Evolutionary conservation across 768 basidiomycete genomes (phyloP).

Genomic region (Mycena haematopus): DNA sequence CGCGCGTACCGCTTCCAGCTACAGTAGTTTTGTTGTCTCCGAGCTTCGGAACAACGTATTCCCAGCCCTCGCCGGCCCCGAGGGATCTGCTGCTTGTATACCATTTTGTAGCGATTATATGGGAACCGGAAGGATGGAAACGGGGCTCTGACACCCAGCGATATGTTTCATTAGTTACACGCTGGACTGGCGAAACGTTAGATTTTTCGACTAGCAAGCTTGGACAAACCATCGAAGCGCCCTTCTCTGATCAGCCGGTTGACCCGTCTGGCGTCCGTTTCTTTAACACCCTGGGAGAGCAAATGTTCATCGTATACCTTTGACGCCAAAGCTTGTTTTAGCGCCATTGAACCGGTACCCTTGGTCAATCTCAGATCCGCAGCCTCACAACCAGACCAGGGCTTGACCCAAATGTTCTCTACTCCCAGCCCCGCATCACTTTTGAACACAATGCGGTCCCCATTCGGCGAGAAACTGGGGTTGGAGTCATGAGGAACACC

Average conservation of each 20-base stretch:
- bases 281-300: constrained; percentile 56
- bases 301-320: constrained; percentile 52
- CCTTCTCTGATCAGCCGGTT: constrained; percentile 66
- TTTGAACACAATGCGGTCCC: constrained; percentile 67
- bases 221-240: constrained; percentile 49
- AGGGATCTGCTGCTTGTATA: constrained; percentile 69
- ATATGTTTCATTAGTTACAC: constrained; percentile 78
- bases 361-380: constrained; percentile 56
- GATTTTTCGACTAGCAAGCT: not conserved
- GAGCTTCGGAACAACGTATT: constrained; percentile 60
- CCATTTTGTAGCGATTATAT: constrained; percentile 80
- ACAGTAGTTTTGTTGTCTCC: constrained; percentile 39
- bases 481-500: constrained; percentile 77
- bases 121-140: constrained; percentile 70
- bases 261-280: constrained; percentile 52
- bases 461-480: constrained; percentile 74
- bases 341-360: constrained; percentile 33
- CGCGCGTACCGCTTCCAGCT: constrained; percentile 55
- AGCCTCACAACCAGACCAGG: constrained; percentile 68
- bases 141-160: constrained; percentile 73
- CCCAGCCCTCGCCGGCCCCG: constrained; percentile 79
- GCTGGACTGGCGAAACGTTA: constrained; percentile 38
- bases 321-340: constrained; percentile 42
- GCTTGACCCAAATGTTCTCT: constrained; percentile 76
- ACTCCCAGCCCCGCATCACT: constrained; percentile 77